These are phyloP conservation scores for Diaporthe vaccinii DNA, from an alignment of 2,329 filamentous ascomycete genomes.

Conservation along the genomic window DNA sequence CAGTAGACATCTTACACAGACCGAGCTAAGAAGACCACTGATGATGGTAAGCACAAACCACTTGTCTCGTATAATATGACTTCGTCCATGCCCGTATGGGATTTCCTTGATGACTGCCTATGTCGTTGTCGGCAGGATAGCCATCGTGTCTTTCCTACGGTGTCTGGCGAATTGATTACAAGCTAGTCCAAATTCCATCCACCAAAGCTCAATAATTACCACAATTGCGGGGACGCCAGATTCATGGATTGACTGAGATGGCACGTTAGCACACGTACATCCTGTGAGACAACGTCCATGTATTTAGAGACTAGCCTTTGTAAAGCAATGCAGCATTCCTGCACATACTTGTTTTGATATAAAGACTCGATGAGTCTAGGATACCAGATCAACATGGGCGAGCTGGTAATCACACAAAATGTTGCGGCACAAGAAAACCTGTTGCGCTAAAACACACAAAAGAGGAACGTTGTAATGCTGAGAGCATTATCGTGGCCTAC, in stretches of 20 bases:
- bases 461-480: too few species aligned
- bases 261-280: neutral
- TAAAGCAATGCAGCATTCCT: neutral
- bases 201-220: too few species aligned
- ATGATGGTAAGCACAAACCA: neutral
- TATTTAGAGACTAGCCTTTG: neutral
- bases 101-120: neutral
- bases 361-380: neutral
- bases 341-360: neutral
- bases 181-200: too few species aligned
- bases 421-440: too few species aligned
- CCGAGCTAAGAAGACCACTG: neutral
- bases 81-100: neutral
- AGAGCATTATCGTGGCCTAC: too few species aligned
- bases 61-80: neutral
- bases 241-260: neutral
- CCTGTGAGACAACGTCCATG: neutral
- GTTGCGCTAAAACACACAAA: too few species aligned
- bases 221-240: neutral
- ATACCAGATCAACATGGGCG: neutral
- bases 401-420: too few species aligned
- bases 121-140: neutral
- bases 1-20: too few species aligned
- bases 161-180: too few species aligned
- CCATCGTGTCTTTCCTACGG: too few species aligned